Conservation (phyloP, 257 asterid genomes). For the Sherardia arvensis region DNA sequence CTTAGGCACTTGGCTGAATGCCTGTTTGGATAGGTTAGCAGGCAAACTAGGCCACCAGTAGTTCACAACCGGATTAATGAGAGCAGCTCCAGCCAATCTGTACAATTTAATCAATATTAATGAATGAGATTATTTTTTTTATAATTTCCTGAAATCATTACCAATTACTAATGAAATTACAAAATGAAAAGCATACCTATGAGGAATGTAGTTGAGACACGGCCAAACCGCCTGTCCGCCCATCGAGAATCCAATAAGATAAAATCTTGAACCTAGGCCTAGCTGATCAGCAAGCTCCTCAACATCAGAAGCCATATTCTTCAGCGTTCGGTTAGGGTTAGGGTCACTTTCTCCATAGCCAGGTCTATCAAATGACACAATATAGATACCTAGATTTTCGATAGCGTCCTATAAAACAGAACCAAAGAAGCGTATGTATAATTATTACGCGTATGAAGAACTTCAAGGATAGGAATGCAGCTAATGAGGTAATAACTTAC, state of each 20-base stretch:
- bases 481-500: conserved; percentile 22
- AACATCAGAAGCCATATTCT: conserved; percentile 59
- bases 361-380: conserved; percentile 77
- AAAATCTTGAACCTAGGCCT: conserved; percentile 67
- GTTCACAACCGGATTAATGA: conserved; percentile 67
- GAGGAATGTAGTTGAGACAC: conserved; percentile 87
- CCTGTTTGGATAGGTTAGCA: conserved; percentile 52
- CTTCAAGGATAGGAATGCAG: no score
- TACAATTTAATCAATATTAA: background rate
- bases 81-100: conserved; percentile 86
- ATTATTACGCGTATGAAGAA: background rate
- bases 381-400: conserved; percentile 52
- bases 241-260: conserved; percentile 69
- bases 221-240: conserved; percentile 85
- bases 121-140: no score
- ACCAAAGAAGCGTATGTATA: background rate
- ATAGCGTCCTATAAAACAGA: conserved; percentile 44
- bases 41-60: conserved; percentile 87
- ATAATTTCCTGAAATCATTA: background rate
- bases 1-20: conserved; percentile 27
- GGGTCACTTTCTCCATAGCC: conserved; percentile 98
- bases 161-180: no score
- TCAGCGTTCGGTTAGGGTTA: conserved; percentile 46
- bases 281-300: conserved; percentile 83
- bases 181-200: conserved; percentile 37